Percentiles rank a stretch among this genome's conserved stretches.
phyloP scores from a whole-genome alignment of 108 stramenopile genomes.

The Schizochytrium sp. region DNA sequence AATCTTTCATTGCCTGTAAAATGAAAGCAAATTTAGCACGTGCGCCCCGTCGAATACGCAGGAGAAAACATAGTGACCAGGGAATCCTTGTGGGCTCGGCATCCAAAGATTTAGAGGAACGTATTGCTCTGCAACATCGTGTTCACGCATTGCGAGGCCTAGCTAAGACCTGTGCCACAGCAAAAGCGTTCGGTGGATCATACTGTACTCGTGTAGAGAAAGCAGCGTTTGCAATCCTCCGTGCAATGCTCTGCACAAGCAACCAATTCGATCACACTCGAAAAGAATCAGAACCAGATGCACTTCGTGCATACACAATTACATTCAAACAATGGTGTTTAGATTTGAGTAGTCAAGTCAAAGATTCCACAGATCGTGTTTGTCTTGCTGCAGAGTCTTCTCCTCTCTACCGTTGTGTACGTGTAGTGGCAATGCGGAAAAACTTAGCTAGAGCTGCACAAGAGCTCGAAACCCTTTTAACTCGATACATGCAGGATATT shows the following conservation, averaged over 20 bases:
- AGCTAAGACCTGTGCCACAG: not conserved
- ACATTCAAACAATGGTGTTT: not conserved
- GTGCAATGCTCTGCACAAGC: not conserved
- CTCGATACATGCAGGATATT: not conserved
- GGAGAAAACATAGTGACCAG: not conserved
- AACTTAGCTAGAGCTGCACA: not conserved
- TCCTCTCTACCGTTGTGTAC: not conserved
- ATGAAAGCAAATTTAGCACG: not conserved
- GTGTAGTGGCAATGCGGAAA: not conserved
- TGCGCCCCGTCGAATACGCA: not conserved
- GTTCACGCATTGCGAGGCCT: not conserved
- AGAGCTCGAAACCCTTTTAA: not conserved
- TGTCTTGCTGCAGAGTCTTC: not conserved
- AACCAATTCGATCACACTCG: not conserved
- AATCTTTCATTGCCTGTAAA: too few relatives aligned
- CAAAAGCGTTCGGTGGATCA: conserved; percentile 4
- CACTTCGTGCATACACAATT: not conserved
- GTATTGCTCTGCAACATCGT: not conserved
- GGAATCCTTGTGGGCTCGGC: not conserved
- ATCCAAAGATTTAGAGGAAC: not conserved
- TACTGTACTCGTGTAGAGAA: conserved; percentile 18
- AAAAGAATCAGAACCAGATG: not conserved
- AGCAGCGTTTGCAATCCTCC: not conserved
- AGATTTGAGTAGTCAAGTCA: not conserved
- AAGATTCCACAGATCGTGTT: not conserved